phyloP scores from a whole-genome alignment of 139 green algal species.

The Chlorella sp. region DNA sequence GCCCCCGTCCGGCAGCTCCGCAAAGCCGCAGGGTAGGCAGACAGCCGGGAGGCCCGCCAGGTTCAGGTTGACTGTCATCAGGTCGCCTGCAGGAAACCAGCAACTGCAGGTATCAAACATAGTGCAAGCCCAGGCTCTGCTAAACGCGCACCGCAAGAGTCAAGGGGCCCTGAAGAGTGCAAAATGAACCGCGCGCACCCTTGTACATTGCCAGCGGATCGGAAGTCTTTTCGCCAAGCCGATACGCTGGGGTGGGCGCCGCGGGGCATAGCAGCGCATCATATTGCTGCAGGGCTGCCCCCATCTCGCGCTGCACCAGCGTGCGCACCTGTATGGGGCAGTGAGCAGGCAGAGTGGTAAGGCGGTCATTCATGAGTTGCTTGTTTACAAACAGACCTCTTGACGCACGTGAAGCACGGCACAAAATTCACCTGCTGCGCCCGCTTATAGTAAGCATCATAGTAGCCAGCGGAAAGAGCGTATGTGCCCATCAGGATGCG shows the following conservation, averaged over 20 bases:
- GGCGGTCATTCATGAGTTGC: too few species aligned
- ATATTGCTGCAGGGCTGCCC: constrained; percentile 59
- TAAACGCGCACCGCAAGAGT: too few species aligned
- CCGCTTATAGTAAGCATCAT: constrained; percentile 97
- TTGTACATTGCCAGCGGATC: constrained; percentile 96
- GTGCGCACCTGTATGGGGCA: constrained; percentile 81
- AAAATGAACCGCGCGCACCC: constrained; percentile 29
- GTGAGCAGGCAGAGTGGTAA: background rate
- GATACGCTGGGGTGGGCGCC: constrained; percentile 88
- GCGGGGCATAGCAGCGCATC: constrained; percentile 86
- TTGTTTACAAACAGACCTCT: too few species aligned
- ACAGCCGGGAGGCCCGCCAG: constrained; percentile 92
- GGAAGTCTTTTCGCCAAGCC: constrained; percentile 80
- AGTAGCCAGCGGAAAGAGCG: constrained; percentile 94
- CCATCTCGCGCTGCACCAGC: constrained; percentile 81
- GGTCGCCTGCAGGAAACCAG: constrained; percentile 78
- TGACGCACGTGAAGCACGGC: too few species aligned
- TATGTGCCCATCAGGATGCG: constrained; percentile 99
- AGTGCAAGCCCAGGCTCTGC: too few species aligned
- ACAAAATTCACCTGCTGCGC: constrained; percentile 83
- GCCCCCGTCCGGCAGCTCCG: constrained; percentile 6
- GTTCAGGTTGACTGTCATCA: constrained; percentile 98
- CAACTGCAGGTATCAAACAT: too few species aligned
- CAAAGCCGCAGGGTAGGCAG: constrained; percentile 75
- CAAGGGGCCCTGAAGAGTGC: too few species aligned